Evolutionary conservation across 768 basidiomycete genomes (phyloP), one percentile per base, ranked within the genome.

Genomic region (Filobasidium floriforme): DNA sequence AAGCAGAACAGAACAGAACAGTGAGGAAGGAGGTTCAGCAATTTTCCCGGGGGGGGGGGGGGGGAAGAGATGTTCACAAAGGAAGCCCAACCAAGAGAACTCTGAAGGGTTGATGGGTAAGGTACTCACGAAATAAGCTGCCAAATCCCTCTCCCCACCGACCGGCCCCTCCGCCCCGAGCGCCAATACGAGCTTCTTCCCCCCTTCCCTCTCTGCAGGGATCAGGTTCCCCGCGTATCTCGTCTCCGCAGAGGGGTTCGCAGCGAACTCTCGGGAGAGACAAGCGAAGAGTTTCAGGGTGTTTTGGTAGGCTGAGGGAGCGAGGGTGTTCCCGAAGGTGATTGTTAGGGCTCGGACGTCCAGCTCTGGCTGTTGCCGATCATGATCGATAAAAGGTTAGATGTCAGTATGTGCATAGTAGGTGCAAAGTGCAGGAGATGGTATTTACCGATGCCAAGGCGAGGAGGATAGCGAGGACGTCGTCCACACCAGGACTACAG

Each of bases 261-360:
- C 73, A 43, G 83, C 80, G 22, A 78, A 29, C 62, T 78, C 75
- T n/a, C 66, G 80, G 19, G 83, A 81, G 40, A 93, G 80, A 1
- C 83, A 84, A 69, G 87, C 83, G 75, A 90, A 92, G 28, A 86
- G 79, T 77, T 89, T 92, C 55, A 88, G 79, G 62, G 92, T 82
- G 73, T 93, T 92, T 37, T 78, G 65, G 69, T 90, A 92, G 62
- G 65, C 68, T 59, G 62, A 57, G 7, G 66, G 61, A 26, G 71
- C 71, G 40, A 54, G 67, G 18, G 68, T 70, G 51, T 61, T 71
- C 22, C 41, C 90, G 74, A 87, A 93, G 1, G 87, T 85, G 40
- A 89, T 81, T 41, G 88, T 83, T 70, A 87, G 87, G 0, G 88
- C 88, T 41, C 89, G 76, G 15, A 94, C 87, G 60, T 90, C 84